These are phyloP conservation scores for Wallacemonas sp. DNA, from an alignment of 208 protist genomes.

Conservation along the genomic window DNA sequence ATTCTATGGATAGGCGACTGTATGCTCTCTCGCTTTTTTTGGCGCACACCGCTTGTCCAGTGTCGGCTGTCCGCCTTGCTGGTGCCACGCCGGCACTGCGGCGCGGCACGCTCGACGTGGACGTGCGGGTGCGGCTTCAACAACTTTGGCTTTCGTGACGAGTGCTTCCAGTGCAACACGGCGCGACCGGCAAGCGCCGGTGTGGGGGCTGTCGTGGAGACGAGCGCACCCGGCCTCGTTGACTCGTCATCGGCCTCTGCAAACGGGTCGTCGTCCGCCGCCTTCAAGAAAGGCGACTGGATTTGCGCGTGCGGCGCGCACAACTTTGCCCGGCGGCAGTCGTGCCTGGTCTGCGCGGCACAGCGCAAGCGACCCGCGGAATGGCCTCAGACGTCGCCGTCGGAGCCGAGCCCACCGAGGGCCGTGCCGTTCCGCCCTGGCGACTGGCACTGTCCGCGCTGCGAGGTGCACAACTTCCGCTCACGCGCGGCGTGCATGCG, in stretches of 20 bases:
- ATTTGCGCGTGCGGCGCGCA: slow-evolving; percentile 67
- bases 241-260: slow-evolving; percentile 2
- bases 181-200: slow-evolving; percentile 14
- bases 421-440: slow-evolving; percentile 6
- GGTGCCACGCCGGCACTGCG: not conserved
- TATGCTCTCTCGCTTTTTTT: not conserved
- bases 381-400: not conserved
- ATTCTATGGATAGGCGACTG: too few relatives aligned
- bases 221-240: not conserved
- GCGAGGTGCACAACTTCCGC: slow-evolving; percentile 51
- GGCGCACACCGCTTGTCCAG: not conserved
- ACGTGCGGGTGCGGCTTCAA: slow-evolving; percentile 68
- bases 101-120: slow-evolving; percentile 34
- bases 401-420: not conserved
- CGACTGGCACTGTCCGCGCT: slow-evolving; percentile 30
- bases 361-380: not conserved
- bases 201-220: too few relatives aligned
- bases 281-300: slow-evolving; percentile 61
- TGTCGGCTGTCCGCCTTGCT: too few relatives aligned
- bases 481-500: slow-evolving; percentile 30
- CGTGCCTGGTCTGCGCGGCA: slow-evolving; percentile 42
- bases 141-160: slow-evolving; percentile 61
- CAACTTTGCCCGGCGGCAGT: slow-evolving; percentile 62
- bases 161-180: slow-evolving; percentile 68
- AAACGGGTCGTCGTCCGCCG: slow-evolving; percentile 23